These are phyloP conservation scores for Fistulinella prunicolor DNA, from an alignment of 768 basidiomycete genomes.

Conservation along the genomic window DNA sequence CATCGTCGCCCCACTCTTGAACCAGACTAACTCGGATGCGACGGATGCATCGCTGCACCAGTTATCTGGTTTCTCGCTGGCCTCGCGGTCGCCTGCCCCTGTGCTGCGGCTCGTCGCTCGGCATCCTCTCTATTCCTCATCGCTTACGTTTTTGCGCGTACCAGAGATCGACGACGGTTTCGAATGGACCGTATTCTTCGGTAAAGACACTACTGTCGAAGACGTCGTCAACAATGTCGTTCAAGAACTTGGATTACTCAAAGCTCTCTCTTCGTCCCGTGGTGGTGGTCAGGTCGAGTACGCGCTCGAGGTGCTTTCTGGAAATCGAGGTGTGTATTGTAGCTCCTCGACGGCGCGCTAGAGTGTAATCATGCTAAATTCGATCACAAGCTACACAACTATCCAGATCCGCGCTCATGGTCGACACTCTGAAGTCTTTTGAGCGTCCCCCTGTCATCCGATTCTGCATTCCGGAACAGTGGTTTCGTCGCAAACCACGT, in stretches of 20 bases:
- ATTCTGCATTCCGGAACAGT: slow-evolving; percentile 75
- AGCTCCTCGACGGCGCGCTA: not conserved
- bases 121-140: slow-evolving; percentile 54
- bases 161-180: slow-evolving; percentile 79
- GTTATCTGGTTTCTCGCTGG: slow-evolving; percentile 71
- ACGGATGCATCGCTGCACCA: no score
- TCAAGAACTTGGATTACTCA: slow-evolving; percentile 69
- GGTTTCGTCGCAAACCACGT: slow-evolving; percentile 70
- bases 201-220: slow-evolving; percentile 51
- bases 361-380: not conserved
- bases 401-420: slow-evolving; percentile 9
- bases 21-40: slow-evolving; percentile 32
- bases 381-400: slow-evolving; percentile 14
- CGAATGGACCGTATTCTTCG: slow-evolving; percentile 61
- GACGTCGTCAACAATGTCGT: slow-evolving; percentile 51
- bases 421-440: slow-evolving; percentile 14
- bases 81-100: slow-evolving; percentile 64
- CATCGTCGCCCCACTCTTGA: slow-evolving; percentile 50
- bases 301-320: slow-evolving; percentile 61
- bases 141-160: slow-evolving; percentile 59
- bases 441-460: slow-evolving; percentile 36
- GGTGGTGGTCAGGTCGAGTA: slow-evolving; percentile 65
- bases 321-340: slow-evolving; percentile 46
- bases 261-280: slow-evolving; percentile 61
- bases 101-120: slow-evolving; percentile 69